A percentile compares a stretch with the other conserved stretches of the same genome.
phyloP scores from a whole-genome alignment of 192 early-diverging fungal species.

The Lobosporangium transversale region DNA sequence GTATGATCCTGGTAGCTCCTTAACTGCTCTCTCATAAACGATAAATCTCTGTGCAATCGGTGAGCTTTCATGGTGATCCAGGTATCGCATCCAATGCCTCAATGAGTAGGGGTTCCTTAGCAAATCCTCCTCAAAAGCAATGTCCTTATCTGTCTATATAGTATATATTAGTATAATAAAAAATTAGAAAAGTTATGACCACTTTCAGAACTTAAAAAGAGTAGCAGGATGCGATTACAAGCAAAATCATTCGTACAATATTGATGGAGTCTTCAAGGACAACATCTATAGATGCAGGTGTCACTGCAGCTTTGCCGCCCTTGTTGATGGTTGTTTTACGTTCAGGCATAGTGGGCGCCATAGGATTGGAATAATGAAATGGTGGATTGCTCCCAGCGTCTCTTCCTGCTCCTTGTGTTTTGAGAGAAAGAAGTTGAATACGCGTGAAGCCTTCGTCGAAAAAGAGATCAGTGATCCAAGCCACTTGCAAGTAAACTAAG shows the following conservation, averaged over 20 bases:
- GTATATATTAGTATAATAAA: no score
- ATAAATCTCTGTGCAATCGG: conserved; percentile 61
- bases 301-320: conserved; percentile 15
- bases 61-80: conserved; percentile 81
- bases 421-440: no score
- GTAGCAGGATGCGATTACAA: no score
- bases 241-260: conserved; percentile 22
- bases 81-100: conserved; percentile 88
- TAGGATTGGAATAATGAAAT: not conserved
- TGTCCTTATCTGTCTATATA: conserved; percentile 66
- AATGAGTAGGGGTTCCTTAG: conserved; percentile 73
- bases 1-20: conserved; percentile 91
- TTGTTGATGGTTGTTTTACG: conserved; percentile 24
- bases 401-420: no score
- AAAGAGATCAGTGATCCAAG: not conserved
- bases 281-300: conserved; percentile 21
- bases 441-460: no score
- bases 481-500: not conserved
- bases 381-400: not conserved
- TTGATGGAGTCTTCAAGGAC: conserved; percentile 46
- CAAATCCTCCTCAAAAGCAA: conserved; percentile 78
- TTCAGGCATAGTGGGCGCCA: conserved; percentile 24
- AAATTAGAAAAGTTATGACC: not conserved
- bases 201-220: not conserved
- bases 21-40: conserved; percentile 90